phyloP scores from a whole-genome alignment of 2,329 filamentous ascomycete genomes.

The Claviceps sp. region DNA sequence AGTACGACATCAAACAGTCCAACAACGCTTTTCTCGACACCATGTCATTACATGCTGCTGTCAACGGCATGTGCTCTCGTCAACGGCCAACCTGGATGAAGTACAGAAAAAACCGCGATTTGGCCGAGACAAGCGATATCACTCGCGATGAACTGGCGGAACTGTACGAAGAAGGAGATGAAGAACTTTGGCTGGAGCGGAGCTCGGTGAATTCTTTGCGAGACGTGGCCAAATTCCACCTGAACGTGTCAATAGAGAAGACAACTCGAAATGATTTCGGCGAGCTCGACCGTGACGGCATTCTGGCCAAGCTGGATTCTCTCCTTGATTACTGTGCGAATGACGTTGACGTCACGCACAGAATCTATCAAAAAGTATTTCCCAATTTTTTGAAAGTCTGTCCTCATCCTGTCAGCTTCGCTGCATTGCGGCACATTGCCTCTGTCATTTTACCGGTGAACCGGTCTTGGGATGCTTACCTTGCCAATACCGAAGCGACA shows the following conservation, averaged over 20 bases:
- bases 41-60: constrained; percentile 95
- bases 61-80: constrained; percentile 97
- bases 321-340: constrained; percentile 89
- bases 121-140: constrained; percentile 63
- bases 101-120: constrained; percentile 78
- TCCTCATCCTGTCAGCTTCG: constrained; percentile 94
- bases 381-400: constrained; percentile 80
- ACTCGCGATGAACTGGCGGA: constrained; percentile 57
- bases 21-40: constrained; percentile 86
- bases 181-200: constrained; percentile 87
- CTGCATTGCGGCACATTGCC: constrained; percentile 81
- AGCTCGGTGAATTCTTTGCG: constrained; percentile 91
- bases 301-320: constrained; percentile 61
- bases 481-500: constrained; percentile 70
- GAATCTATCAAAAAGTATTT: constrained; percentile 88
- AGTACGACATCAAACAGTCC: constrained; percentile 74
- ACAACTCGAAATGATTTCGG: constrained; percentile 75
- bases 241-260: constrained; percentile 85
- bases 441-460: constrained; percentile 87
- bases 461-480: constrained; percentile 74
- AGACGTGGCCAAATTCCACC: constrained; percentile 94
- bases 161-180: constrained; percentile 76
- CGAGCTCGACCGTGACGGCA: constrained; percentile 57
- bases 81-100: constrained; percentile 97
- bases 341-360: constrained; percentile 85